These are phyloP conservation scores for Solanum etuberosum DNA, from an alignment of 257 asterid genomes.

Conservation along the genomic window DNA sequence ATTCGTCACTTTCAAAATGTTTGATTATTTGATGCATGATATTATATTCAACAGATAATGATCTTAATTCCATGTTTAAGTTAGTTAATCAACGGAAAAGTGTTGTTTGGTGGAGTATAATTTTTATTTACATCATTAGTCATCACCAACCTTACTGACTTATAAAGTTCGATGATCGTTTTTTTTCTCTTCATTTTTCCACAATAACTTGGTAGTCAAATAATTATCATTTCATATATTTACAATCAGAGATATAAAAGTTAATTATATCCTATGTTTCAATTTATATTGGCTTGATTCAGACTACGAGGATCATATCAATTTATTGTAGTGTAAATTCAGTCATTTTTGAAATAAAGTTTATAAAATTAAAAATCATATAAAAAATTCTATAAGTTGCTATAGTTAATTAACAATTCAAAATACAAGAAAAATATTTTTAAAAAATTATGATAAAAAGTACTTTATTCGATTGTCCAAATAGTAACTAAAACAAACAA, in stretches of 20 bases:
- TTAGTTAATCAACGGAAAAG: background rate
- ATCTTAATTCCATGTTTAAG: background rate
- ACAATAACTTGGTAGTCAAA: background rate
- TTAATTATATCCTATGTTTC: background rate
- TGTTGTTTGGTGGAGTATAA: background rate
- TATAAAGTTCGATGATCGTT: background rate
- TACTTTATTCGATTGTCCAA: too few species aligned
- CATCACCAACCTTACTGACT: background rate
- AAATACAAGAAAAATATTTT: too few species aligned
- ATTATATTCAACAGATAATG: background rate
- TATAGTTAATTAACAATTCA: background rate
- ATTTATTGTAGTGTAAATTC: background rate
- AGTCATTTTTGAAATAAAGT: too few species aligned
- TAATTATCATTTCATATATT: background rate
- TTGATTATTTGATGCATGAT: background rate
- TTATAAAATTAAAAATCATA: too few species aligned
- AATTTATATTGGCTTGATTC: background rate
- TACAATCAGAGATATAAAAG: background rate
- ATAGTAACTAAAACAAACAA: too few species aligned
- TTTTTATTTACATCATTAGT: background rate
- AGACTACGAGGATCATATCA: too few species aligned
- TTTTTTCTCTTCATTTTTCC: background rate
- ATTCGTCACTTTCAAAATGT: background rate
- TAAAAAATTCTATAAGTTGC: too few species aligned
- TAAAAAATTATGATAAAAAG: background rate